A percentile compares a stretch with the other conserved stretches of the same genome.
Evolutionary conservation across 805 yeast genomes (phyloP).

Genomic region (Barnettozyma sp.): DNA sequence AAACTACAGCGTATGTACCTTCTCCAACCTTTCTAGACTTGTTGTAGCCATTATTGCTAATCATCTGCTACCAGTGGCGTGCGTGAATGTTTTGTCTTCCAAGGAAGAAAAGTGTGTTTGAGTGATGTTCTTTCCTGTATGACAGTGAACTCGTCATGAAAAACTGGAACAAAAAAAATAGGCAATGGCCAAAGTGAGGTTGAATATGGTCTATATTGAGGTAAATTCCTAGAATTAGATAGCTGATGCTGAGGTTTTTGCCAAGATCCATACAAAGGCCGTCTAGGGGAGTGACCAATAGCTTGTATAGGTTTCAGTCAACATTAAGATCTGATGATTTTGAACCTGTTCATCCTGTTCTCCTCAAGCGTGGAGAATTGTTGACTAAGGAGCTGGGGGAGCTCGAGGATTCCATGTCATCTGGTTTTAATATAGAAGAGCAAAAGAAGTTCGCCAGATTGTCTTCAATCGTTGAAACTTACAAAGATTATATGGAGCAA

Average conservation of each 20-base stretch:
- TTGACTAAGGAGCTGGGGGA: constrained; percentile 34
- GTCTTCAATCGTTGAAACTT: constrained; percentile 36
- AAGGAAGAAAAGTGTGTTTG: too few relatives aligned
- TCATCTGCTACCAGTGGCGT: too few relatives aligned
- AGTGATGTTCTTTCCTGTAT: too few relatives aligned
- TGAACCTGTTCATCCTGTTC: constrained; percentile 41
- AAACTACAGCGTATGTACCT: constrained; percentile 98
- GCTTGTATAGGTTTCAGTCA: neutral
- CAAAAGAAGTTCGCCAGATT: constrained; percentile 44
- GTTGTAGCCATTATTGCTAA: constrained; percentile 3
- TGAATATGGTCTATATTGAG: too few relatives aligned
- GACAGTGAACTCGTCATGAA: too few relatives aligned
- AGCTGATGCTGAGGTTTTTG: constrained; percentile 1
- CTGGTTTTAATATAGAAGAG: constrained; percentile 37
- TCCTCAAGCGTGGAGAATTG: constrained; percentile 40
- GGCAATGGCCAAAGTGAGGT: too few relatives aligned
- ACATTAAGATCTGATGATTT: constrained; percentile 8
- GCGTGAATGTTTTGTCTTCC: too few relatives aligned
- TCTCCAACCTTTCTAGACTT: constrained; percentile 83
- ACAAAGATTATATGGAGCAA: constrained; percentile 31
- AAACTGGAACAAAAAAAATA: too few relatives aligned
- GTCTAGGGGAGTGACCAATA: too few relatives aligned
- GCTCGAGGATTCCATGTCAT: constrained; percentile 36
- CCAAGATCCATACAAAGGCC: neutral
- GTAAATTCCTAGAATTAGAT: too few relatives aligned